These are phyloP conservation scores for Lophiostoma macrostomum DNA, from an alignment of 495 filamentous ascomycete genomes.

Conservation along the genomic window DNA sequence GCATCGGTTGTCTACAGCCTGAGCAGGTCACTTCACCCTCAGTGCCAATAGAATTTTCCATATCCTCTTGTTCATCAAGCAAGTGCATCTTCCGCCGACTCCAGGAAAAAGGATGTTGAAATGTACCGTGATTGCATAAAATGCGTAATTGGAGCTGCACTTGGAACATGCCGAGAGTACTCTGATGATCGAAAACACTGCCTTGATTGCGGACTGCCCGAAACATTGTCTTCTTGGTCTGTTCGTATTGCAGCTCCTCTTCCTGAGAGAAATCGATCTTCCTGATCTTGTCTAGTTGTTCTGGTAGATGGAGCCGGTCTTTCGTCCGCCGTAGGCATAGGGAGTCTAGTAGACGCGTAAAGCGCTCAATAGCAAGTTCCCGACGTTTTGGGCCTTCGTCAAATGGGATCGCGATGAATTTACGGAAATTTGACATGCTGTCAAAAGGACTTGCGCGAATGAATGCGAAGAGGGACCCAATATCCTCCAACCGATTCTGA, in stretches of 20 bases:
- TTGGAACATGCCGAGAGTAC: constrained; percentile 20
- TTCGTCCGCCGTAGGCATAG: constrained; percentile 30
- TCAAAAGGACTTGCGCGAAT: constrained; percentile 14
- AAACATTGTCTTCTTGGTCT: constrained; percentile 20
- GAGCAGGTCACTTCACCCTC: constrained; percentile 18
- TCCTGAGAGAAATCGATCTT: constrained; percentile 6
- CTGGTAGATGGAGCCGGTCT: constrained; percentile 24
- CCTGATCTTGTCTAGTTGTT: constrained; percentile 7
- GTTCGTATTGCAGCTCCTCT: constrained; percentile 7
- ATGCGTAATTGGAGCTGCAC: constrained; percentile 22
- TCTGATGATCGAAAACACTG: constrained; percentile 10
- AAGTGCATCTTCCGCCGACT: constrained; percentile 15
- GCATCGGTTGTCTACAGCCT: constrained; percentile 10
- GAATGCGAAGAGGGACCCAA: constrained; percentile 26
- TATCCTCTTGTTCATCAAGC: constrained; percentile 17
- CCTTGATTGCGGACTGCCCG: constrained; percentile 15
- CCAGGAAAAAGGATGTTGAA: constrained; percentile 20
- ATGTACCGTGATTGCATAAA: constrained; percentile 25
- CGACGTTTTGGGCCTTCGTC: constrained; percentile 11
- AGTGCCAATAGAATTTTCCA: constrained; percentile 7
- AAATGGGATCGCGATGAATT: constrained; percentile 10
- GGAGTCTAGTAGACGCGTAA: constrained; percentile 18
- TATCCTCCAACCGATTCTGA: constrained; percentile 30
- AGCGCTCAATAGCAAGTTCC: constrained; percentile 7
- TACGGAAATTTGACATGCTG: constrained; percentile 10